Percentiles rank a stretch among this genome's conserved stretches.
Conservation (phyloP, 805 yeast genomes). For the Yamadazyma kitorensis region DNA sequence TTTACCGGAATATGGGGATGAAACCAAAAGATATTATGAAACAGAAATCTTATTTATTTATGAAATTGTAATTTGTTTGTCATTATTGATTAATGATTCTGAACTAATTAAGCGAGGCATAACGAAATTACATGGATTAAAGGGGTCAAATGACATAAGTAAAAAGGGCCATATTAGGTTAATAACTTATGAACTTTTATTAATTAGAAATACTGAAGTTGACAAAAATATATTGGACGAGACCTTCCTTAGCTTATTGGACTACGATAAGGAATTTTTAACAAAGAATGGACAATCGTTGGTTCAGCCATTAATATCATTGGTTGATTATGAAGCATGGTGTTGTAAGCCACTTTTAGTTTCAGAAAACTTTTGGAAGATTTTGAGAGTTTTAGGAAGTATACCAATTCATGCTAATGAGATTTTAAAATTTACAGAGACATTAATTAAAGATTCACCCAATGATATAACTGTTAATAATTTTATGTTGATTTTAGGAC, state of each 20-base stretch:
- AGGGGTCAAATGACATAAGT: slow-evolving; percentile 17
- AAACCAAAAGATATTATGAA: slow-evolving; percentile 41
- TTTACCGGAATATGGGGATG: slow-evolving; percentile 25
- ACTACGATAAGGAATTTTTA: slow-evolving; percentile 41
- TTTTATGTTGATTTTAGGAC: slow-evolving; percentile 64
- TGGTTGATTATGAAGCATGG: slow-evolving; percentile 46
- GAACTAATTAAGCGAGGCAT: slow-evolving; percentile 17
- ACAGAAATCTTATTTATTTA: slow-evolving; percentile 46
- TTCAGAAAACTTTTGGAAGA: slow-evolving; percentile 51
- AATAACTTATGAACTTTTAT: slow-evolving; percentile 49
- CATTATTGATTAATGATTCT: slow-evolving; percentile 26
- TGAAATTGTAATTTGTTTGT: slow-evolving; percentile 41
- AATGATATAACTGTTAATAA: slow-evolving; percentile 45
- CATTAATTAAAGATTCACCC: slow-evolving; percentile 30
- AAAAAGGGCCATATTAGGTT: slow-evolving; percentile 41
- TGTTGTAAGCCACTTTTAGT: slow-evolving; percentile 32
- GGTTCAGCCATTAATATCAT: slow-evolving; percentile 48
- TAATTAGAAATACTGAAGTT: slow-evolving; percentile 36
- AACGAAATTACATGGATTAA: slow-evolving; percentile 9
- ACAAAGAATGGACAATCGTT: slow-evolving; percentile 44
- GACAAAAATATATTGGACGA: slow-evolving; percentile 15
- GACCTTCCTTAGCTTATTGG: slow-evolving; percentile 3
- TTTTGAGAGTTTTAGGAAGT: slow-evolving; percentile 48
- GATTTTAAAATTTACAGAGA: slow-evolving; percentile 48
- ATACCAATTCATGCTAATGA: slow-evolving; percentile 38